Evolutionary conservation across 441 rosid species (phyloP).

Genomic region (Euphorbia corollata): DNA sequence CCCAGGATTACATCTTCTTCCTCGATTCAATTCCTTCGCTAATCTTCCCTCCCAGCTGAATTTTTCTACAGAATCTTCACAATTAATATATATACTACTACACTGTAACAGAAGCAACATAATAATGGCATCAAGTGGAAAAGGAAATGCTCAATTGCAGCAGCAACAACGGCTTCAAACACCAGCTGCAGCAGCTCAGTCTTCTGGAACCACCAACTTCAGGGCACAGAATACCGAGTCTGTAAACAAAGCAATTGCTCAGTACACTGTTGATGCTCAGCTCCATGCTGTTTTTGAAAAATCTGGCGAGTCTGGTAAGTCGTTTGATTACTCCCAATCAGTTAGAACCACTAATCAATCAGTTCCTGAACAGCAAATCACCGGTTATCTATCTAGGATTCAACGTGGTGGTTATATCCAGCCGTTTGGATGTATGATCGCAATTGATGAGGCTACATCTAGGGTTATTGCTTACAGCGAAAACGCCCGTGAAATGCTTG

Average conservation of each 20-base stretch:
- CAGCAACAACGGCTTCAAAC: constrained; percentile 15
- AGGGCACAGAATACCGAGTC: constrained; percentile 36
- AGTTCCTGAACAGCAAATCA: constrained; percentile 72
- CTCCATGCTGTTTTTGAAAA: constrained; percentile 89
- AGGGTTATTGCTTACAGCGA: constrained; percentile 64
- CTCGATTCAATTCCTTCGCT: too few species aligned
- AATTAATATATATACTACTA: background rate
- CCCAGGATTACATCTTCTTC: background rate
- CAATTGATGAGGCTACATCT: constrained; percentile 63
- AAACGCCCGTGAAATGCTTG: constrained; percentile 81
- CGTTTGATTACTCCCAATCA: constrained; percentile 80
- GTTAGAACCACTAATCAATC: constrained; percentile 54
- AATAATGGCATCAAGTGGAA: constrained; percentile 39
- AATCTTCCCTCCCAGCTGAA: background rate
- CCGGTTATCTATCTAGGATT: constrained; percentile 67
- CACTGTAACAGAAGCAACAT: background rate
- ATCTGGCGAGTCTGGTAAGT: constrained; percentile 82
- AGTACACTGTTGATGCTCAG: constrained; percentile 92
- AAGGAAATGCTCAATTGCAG: constrained; percentile 21
- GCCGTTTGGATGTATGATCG: constrained; percentile 84
- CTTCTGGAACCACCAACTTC: constrained; percentile 43
- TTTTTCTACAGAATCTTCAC: background rate
- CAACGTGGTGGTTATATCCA: constrained; percentile 86
- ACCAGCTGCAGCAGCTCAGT: constrained; percentile 29
- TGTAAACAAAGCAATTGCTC: constrained; percentile 79